phyloP scores from a whole-genome alignment of 768 basidiomycete genomes.

The Lentinula sp. region DNA sequence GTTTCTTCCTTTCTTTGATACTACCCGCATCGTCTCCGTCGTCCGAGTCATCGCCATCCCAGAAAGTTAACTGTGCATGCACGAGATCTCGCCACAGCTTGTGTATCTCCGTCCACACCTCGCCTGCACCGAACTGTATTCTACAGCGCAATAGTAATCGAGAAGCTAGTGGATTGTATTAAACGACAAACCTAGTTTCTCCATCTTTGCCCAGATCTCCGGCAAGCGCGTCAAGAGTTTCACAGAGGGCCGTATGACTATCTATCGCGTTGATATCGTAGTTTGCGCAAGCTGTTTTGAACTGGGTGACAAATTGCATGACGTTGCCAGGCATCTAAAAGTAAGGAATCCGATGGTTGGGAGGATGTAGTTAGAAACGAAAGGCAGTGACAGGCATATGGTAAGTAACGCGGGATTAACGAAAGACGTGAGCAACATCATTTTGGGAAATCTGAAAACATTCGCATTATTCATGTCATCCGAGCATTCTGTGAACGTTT shows the following conservation, averaged over 20 bases:
- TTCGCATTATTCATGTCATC: neutral
- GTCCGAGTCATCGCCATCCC: conserved; percentile 42
- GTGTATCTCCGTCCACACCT: conserved; percentile 49
- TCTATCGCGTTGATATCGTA: conserved; percentile 26
- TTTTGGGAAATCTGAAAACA: neutral
- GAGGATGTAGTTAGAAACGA: neutral
- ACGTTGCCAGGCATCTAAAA: neutral
- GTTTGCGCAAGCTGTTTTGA: conserved; percentile 37
- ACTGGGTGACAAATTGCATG: conserved; percentile 16
- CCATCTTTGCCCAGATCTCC: conserved; percentile 44
- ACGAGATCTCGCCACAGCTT: conserved; percentile 51
- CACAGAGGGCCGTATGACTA: conserved; percentile 12
- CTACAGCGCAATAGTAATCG: neutral
- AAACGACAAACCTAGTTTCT: conserved; percentile 26
- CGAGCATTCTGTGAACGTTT: conserved; percentile 41
- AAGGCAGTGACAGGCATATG: neutral
- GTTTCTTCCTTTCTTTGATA: conserved; percentile 22
- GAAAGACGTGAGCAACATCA: neutral
- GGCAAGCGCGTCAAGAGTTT: conserved; percentile 44
- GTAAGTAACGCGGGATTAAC: neutral
- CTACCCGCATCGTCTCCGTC: conserved; percentile 22
- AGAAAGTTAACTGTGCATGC: conserved; percentile 44
- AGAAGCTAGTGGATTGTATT: neutral
- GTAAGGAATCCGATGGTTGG: neutral
- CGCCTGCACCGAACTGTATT: neutral